Evolutionary conservation across 257 asterid species (phyloP), one percentile per base, ranked within the genome.

Genomic region (Rehmannia glutinosa): DNA sequence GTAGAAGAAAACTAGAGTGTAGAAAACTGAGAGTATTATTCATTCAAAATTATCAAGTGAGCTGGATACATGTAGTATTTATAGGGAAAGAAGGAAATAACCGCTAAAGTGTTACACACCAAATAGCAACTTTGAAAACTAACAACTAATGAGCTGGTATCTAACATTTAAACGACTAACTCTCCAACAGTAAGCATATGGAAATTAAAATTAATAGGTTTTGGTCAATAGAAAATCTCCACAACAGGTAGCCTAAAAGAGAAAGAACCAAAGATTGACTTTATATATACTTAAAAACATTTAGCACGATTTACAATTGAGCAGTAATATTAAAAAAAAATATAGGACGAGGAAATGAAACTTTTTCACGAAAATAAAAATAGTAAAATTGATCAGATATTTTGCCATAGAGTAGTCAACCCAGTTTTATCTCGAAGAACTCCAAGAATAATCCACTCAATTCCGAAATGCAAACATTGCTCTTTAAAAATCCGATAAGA

Each of bases 381-480:
- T 6, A 36, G 36, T 16, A 17, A 10, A 58, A n/a, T 20, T 9
- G 28, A 10, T 30, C 30, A 30, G 17, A 21, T 17, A 54, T 57
- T 17, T 13, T 36, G 30, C 28, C 38, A 28, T 25, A 38, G 47
- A 57, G 24, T 42, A 24, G 5, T 55, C 38, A 39, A 57, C 8
- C 51, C 69, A 66, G 47, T 33, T 62, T 16, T n/a, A 64, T 47
- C 35, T 25, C n/a, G n/a, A n/a, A n/a, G n/a, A 47, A 41, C 57
- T 51, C 41, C 64, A 38, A 58, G 8, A 42, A 13, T 58, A 43
- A 58, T 59, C 43, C 50, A 39, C 11, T 7, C 25, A 57, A 64
- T 36, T 41, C 32, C 8, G n/a, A 53, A 62, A 20, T 28, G 39
- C 46, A 25, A 16, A 54, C 6, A 4, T 42, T 17, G 4, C 23